phyloP scores from a whole-genome alignment of 2,329 filamentous ascomycete genomes.

The Gliomastix tumulicola region DNA sequence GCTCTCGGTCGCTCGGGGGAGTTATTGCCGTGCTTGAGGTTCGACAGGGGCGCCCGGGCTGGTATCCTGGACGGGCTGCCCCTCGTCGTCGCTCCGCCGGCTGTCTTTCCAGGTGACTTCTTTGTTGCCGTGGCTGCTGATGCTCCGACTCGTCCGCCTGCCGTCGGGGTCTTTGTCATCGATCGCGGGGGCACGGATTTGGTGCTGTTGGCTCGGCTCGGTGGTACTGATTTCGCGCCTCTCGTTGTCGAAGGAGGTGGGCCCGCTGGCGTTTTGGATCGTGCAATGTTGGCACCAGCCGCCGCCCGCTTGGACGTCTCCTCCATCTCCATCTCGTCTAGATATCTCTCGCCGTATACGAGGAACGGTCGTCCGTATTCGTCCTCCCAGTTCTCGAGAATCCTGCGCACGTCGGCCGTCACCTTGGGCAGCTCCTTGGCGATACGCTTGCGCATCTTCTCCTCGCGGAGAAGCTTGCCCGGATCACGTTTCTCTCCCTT shows the following conservation, averaged over 20 bases:
- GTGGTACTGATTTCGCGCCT: slow-evolving; percentile 24
- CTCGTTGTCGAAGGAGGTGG: slow-evolving; percentile 40
- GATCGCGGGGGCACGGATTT: slow-evolving; percentile 27
- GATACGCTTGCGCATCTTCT: slow-evolving; percentile 98
- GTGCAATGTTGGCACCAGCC: slow-evolving; percentile 26
- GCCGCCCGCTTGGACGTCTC: slow-evolving; percentile 51
- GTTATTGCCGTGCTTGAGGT: slow-evolving; percentile 64
- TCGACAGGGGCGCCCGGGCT: slow-evolving; percentile 61
- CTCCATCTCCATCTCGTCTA: slow-evolving; percentile 71
- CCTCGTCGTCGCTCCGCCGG: slow-evolving; percentile 13
- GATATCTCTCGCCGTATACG: slow-evolving; percentile 84
- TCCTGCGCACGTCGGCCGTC: slow-evolving; percentile 71
- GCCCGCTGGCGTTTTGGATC: slow-evolving; percentile 70
- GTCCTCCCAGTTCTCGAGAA: slow-evolving; percentile 83
- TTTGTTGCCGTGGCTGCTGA: slow-evolving; percentile 12
- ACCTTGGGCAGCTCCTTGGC: slow-evolving; percentile 93
- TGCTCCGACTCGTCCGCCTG: slow-evolving; percentile 21
- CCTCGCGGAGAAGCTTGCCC: slow-evolving; percentile 85
- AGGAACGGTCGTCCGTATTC: slow-evolving; percentile 91
- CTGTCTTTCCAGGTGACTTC: slow-evolving; percentile 14
- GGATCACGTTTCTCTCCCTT: slow-evolving; percentile 94
- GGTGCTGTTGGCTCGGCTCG: slow-evolving; percentile 15
- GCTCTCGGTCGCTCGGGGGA: slow-evolving; percentile 66
- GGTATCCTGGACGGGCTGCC: slow-evolving; percentile 50
- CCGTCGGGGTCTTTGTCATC: slow-evolving; percentile 49